Conservation (phyloP, 345 rosid genomes). For the Corchorus capsularis region DNA sequence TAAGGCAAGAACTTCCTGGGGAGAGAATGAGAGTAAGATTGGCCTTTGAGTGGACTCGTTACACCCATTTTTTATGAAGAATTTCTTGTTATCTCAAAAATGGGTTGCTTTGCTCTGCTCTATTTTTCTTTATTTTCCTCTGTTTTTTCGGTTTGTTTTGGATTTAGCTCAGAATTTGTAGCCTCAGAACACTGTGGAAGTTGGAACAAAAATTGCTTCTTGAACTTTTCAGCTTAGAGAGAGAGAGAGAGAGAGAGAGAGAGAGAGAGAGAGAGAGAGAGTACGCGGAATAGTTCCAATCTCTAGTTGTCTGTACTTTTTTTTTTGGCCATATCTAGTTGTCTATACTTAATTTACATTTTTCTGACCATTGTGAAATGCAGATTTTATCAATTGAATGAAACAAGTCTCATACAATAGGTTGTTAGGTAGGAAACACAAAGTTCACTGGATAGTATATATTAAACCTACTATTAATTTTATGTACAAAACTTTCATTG, state of each 20-base stretch:
- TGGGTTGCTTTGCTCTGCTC: background rate
- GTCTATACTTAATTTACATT: too few relatives aligned
- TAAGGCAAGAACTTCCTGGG: conserved; percentile 47
- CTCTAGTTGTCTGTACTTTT: too few relatives aligned
- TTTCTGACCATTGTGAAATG: too few relatives aligned
- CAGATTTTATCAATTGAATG: too few relatives aligned
- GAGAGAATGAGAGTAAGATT: conserved; percentile 26
- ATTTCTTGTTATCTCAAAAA: background rate
- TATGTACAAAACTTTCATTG: too few relatives aligned
- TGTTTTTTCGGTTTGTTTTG: background rate
- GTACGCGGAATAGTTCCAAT: too few relatives aligned
- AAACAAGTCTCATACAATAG: too few relatives aligned
- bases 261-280: too few relatives aligned
- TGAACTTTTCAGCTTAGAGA: background rate
- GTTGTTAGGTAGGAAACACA: too few relatives aligned
- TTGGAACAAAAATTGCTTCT: background rate
- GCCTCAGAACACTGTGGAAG: background rate
- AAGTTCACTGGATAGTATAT: too few relatives aligned
- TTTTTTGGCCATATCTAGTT: too few relatives aligned
- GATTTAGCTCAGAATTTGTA: background rate
- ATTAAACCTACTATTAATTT: too few relatives aligned
- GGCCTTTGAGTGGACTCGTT: conserved; percentile 39
- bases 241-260: conserved; percentile 9
- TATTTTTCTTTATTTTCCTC: background rate
- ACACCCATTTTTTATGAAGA: conserved; percentile 38